Evolutionary conservation across 345 rosid genomes (phyloP).

Genomic region (Triadica sebifera): DNA sequence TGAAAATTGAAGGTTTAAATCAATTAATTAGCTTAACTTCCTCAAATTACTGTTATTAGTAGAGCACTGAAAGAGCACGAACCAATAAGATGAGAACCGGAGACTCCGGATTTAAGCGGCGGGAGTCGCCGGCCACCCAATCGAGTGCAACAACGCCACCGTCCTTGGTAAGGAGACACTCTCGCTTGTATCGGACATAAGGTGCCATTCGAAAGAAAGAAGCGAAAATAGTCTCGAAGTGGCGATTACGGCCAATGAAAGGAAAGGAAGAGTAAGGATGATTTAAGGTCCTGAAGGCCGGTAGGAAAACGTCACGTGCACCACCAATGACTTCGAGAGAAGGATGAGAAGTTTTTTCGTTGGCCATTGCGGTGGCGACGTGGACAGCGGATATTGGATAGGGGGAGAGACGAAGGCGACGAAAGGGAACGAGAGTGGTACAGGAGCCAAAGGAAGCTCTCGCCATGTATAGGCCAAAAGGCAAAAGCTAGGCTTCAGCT

Average conservation of each 20-base stretch:
- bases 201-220: slow-evolving; percentile 48
- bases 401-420: slow-evolving; percentile 15
- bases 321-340: slow-evolving; percentile 82
- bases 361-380: slow-evolving; percentile 34
- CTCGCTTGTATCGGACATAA: slow-evolving; percentile 42
- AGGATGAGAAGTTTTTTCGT: slow-evolving; percentile 31
- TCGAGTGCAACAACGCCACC: slow-evolving; percentile 56
- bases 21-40: neutral
- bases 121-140: slow-evolving; percentile 60
- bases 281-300: slow-evolving; percentile 46
- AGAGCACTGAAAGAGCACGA: slow-evolving; percentile 15
- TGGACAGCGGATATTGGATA: slow-evolving; percentile 33
- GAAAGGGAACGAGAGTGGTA: neutral
- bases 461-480: slow-evolving; percentile 15
- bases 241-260: slow-evolving; percentile 46
- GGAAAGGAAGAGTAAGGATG: slow-evolving; percentile 62
- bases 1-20: slow-evolving; percentile 21
- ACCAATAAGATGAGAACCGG: slow-evolving; percentile 72
- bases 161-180: slow-evolving; percentile 54
- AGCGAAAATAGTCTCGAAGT: slow-evolving; percentile 66
- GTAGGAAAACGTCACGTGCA: slow-evolving; percentile 49
- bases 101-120: slow-evolving; percentile 29
- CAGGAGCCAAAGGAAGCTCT: neutral
- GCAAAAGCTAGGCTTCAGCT: neutral
- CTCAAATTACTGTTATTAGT: too few relatives aligned